A percentile compares a stretch with the other conserved stretches of the same genome.
Conservation (phyloP, 2,329 filamentous ascomycete genomes). For the Penicillium corylophilum region DNA sequence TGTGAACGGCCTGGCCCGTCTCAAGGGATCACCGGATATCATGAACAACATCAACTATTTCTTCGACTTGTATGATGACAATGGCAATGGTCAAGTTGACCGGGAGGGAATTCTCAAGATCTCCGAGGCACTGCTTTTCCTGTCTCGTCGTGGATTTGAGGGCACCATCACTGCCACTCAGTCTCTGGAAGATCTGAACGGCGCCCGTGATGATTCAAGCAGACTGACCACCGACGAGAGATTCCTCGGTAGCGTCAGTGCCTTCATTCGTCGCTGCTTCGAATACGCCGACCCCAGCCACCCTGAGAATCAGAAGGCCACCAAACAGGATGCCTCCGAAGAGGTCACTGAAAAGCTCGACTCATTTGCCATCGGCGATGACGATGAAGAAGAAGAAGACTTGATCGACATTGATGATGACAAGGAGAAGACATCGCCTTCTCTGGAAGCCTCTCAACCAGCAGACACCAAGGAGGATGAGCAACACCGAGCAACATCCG, state of each 20-base stretch:
- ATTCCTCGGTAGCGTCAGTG: slow-evolving; percentile 89
- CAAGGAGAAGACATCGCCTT: slow-evolving; percentile 27
- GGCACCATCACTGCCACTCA: slow-evolving; percentile 67
- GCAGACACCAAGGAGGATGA: slow-evolving; percentile 10
- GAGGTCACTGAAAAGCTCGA: slow-evolving; percentile 45
- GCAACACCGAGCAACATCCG: slow-evolving; percentile 62
- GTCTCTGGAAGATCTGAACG: slow-evolving; percentile 55
- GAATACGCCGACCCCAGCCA: slow-evolving; percentile 96
- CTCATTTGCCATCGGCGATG: slow-evolving; percentile 75
- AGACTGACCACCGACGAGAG: slow-evolving; percentile 72
- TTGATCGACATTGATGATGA: slow-evolving; percentile 41
- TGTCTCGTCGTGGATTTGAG: slow-evolving; percentile 83
- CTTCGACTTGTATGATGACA: slow-evolving; percentile 95
- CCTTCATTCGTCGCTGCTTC: slow-evolving; percentile 93
- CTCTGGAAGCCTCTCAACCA: slow-evolving; percentile 16
- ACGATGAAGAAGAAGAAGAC: slow-evolving; percentile 57
- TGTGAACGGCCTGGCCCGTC: slow-evolving; percentile 81
- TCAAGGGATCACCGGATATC: slow-evolving; percentile 92
- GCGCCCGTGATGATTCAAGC: slow-evolving; percentile 40
- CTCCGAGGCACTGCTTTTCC: slow-evolving; percentile 88
- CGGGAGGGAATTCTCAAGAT: slow-evolving; percentile 93
- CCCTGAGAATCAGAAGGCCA: slow-evolving; percentile 56
- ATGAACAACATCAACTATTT: slow-evolving; percentile 98
- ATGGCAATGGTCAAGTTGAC: slow-evolving; percentile 85
- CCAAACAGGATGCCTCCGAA: slow-evolving; percentile 30